A percentile compares a stretch with the other conserved stretches of the same genome.
These are phyloP conservation scores for Mycena sanguinolenta DNA, from an alignment of 768 basidiomycete genomes.

Conservation along the genomic window DNA sequence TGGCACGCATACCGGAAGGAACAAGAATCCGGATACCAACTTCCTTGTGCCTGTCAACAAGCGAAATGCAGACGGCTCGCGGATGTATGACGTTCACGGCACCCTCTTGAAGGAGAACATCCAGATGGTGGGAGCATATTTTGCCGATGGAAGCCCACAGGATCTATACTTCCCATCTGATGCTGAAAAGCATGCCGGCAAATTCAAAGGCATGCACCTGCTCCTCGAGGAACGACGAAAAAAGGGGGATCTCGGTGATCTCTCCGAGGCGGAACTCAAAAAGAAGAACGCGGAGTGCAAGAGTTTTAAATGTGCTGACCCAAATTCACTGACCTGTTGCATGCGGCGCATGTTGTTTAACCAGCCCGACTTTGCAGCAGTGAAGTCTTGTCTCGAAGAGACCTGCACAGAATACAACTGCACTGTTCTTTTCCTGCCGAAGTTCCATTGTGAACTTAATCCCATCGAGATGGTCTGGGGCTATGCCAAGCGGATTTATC, in stretches of 20 bases:
- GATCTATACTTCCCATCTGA: slow-evolving; percentile 16
- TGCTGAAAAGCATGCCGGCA: slow-evolving; percentile 18
- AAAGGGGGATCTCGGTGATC: slow-evolving; percentile 23
- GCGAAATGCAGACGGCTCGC: slow-evolving; percentile 9
- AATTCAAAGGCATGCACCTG: slow-evolving; percentile 44
- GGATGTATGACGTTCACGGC: neutral
- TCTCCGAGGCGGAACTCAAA: slow-evolving; percentile 14
- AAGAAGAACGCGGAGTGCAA: slow-evolving; percentile 17
- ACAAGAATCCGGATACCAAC: slow-evolving; percentile 11
- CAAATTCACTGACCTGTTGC: slow-evolving; percentile 43
- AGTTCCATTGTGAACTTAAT: slow-evolving; percentile 30
- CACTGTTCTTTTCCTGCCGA: slow-evolving; percentile 34
- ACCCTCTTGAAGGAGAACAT: slow-evolving; percentile 9
- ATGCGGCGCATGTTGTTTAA: slow-evolving; percentile 38
- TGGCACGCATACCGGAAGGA: neutral
- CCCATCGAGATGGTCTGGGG: too few species aligned
- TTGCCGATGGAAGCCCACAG: slow-evolving; percentile 25
- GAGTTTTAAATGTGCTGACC: slow-evolving; percentile 44
- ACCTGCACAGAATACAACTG: slow-evolving; percentile 34
- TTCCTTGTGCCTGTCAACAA: slow-evolving; percentile 24
- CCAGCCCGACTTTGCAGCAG: slow-evolving; percentile 42
- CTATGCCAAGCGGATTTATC: too few species aligned
- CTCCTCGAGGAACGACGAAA: too few species aligned
- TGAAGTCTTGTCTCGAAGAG: slow-evolving; percentile 40
- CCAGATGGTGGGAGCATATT: slow-evolving; percentile 33